These are phyloP conservation scores for Pistacia vera DNA, from an alignment of 345 rosid genomes.

Conservation along the genomic window DNA sequence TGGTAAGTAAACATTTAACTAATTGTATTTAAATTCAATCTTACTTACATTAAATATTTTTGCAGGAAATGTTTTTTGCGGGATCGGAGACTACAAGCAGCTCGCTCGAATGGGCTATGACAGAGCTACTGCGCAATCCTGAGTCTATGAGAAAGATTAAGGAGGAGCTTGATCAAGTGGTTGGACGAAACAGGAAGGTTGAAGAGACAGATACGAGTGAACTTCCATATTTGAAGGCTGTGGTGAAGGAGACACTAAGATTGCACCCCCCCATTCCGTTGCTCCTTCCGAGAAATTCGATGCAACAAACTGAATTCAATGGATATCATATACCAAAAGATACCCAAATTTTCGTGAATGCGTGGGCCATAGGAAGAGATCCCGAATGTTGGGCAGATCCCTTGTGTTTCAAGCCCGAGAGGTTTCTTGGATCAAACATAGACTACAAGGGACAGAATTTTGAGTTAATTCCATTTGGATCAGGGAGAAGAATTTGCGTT, in stretches of 20 bases:
- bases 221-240: neutral
- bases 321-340: no score
- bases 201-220: constrained; percentile 4
- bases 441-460: constrained; percentile 27
- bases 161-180: constrained; percentile 6
- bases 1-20: constrained; percentile 7
- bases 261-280: constrained; percentile 5
- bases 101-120: neutral
- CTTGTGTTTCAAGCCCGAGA: constrained; percentile 4
- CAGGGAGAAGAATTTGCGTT: constrained; percentile 37
- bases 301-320: no score
- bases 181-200: neutral
- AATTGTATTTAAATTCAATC: no score
- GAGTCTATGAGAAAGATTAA: neutral
- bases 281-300: neutral
- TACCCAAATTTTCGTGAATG: no score
- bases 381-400: no score
- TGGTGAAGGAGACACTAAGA: neutral
- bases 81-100: neutral
- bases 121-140: constrained; percentile 18
- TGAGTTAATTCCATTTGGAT: constrained; percentile 32
- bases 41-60: neutral
- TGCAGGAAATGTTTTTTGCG: constrained; percentile 8
- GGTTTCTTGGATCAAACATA: constrained; percentile 23
- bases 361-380: no score